These are phyloP conservation scores for Fusarium sp. DNA, from an alignment of 2,329 filamentous ascomycete species.

Conservation along the genomic window DNA sequence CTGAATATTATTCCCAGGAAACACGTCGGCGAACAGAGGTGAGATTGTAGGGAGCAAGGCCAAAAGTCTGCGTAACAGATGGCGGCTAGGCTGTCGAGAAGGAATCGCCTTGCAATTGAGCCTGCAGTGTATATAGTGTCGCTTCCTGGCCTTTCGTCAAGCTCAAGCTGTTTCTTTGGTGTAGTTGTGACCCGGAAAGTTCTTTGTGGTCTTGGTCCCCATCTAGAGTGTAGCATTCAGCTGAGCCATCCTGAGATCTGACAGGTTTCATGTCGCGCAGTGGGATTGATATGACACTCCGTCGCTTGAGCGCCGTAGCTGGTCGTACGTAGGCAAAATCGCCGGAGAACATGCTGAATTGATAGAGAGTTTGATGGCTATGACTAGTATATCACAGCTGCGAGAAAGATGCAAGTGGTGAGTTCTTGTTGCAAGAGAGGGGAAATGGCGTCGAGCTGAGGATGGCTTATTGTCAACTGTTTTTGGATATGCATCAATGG, in stretches of 20 bases:
- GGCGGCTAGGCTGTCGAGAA: background rate
- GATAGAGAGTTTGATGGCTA: background rate
- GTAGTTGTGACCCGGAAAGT: background rate
- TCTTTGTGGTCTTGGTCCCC: background rate
- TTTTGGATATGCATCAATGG: slow-evolving; percentile 23
- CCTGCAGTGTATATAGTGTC: background rate
- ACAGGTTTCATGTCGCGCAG: slow-evolving; percentile 16
- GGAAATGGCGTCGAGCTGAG: background rate
- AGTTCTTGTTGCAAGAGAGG: background rate
- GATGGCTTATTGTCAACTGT: slow-evolving; percentile 36
- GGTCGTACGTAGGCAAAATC: slow-evolving; percentile 43
- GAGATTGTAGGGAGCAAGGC: background rate
- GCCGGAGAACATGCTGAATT: slow-evolving; percentile 44
- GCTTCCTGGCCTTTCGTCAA: background rate
- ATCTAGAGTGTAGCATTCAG: background rate
- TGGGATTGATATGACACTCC: slow-evolving; percentile 24
- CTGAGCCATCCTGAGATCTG: background rate
- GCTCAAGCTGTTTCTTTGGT: background rate
- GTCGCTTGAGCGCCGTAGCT: background rate
- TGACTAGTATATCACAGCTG: too few species aligned
- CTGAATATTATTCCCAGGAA: background rate
- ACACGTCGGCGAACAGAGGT: too few species aligned
- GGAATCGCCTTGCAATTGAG: background rate
- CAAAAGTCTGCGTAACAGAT: background rate
- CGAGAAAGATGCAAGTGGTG: background rate